Evolutionary conservation across 148 eudicot genomes (phyloP).

Genomic region (Amaranthus cruentus): DNA sequence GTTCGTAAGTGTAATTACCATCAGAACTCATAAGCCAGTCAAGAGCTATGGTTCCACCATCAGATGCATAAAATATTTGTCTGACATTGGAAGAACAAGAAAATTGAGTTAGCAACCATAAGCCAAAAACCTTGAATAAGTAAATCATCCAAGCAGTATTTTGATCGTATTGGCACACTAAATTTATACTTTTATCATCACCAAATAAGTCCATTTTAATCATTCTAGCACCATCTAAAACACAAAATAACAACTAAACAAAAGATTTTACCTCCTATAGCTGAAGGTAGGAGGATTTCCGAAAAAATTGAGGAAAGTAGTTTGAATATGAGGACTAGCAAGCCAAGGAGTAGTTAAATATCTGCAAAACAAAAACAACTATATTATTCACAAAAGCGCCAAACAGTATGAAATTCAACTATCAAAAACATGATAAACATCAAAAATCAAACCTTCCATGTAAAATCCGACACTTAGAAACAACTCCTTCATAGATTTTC

Average conservation of each 20-base stretch:
- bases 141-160: no score
- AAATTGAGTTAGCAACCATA: conserved; percentile 3
- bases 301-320: conserved; percentile 67
- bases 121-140: neutral
- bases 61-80: conserved; percentile 67
- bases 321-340: conserved; percentile 88
- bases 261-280: conserved; percentile 53
- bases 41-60: conserved; percentile 88
- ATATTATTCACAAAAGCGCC: neutral
- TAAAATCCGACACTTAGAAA: conserved; percentile 69
- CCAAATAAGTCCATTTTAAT: neutral
- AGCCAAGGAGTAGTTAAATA: conserved; percentile 92
- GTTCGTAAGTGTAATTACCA: conserved; percentile 39
- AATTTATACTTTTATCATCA: neutral
- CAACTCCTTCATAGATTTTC: conserved; percentile 54
- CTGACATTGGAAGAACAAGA: conserved; percentile 34
- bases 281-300: conserved; percentile 66
- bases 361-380: conserved; percentile 34
- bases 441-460: conserved; percentile 57
- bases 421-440: neutral
- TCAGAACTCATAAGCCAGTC: conserved; percentile 81
- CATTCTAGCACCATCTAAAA: neutral
- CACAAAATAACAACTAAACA: conserved; percentile 7
- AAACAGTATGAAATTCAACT: neutral
- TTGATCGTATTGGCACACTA: neutral